These are phyloP conservation scores for Gossypium aridum DNA, from an alignment of 441 rosid species.

Conservation along the genomic window DNA sequence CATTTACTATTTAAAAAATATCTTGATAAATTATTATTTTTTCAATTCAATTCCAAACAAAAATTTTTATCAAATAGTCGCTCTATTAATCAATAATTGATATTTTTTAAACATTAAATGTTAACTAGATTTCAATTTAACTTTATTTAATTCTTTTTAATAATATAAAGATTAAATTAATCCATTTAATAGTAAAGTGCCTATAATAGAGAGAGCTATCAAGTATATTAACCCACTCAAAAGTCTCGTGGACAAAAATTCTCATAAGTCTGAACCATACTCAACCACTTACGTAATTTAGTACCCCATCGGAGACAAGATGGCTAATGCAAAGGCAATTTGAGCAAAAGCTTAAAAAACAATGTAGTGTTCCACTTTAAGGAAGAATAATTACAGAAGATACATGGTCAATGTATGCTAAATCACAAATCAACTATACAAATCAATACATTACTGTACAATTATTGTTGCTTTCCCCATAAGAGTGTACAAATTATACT, in stretches of 20 bases:
- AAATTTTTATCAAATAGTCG: too few relatives aligned
- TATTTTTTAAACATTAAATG: too few relatives aligned
- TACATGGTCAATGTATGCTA: not conserved
- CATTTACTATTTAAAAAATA: too few relatives aligned
- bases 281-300: not conserved
- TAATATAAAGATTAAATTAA: too few relatives aligned
- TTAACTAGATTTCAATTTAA: too few relatives aligned
- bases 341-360: not conserved
- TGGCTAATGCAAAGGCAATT: not conserved
- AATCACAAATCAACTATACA: constrained; percentile 17
- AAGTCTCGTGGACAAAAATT: not conserved
- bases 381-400: not conserved
- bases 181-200: too few relatives aligned
- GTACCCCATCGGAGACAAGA: not conserved
- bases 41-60: too few relatives aligned
- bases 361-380: not conserved
- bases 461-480: constrained; percentile 2
- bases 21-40: too few relatives aligned
- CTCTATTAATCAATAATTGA: too few relatives aligned
- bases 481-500: not conserved
- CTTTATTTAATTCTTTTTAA: too few relatives aligned
- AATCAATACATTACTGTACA: constrained; percentile 11
- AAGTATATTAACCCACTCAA: too few relatives aligned
- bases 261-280: not conserved
- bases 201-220: too few relatives aligned